Percentiles rank a stretch among this genome's conserved stretches.
These are phyloP conservation scores for Phyllosticta ampelicida DNA, from an alignment of 2,329 filamentous ascomycete genomes.

Conservation along the genomic window DNA sequence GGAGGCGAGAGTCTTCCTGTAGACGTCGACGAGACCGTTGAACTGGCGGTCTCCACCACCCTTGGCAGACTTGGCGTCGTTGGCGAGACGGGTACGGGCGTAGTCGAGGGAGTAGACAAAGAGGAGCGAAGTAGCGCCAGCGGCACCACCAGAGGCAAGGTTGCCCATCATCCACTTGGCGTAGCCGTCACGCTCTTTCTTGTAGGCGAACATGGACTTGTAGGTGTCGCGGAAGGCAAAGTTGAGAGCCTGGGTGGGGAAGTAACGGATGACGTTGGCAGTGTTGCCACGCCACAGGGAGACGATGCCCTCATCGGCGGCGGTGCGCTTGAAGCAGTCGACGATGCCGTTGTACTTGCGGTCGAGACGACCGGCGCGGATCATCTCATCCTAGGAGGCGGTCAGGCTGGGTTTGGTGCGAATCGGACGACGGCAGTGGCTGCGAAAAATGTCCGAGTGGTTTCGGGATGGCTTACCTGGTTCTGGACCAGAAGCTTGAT, in stretches of 20 bases:
- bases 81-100: slow-evolving; percentile 99
- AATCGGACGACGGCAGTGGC: not conserved
- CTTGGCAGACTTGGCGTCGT: slow-evolving; percentile 99
- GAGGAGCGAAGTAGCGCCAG: slow-evolving; percentile 98
- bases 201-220: slow-evolving; percentile 99
- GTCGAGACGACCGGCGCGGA: slow-evolving; percentile 96
- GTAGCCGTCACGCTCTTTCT: slow-evolving; percentile 99
- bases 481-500: slow-evolving; percentile 99
- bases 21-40: slow-evolving; percentile 99
- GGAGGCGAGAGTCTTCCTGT: slow-evolving; percentile 98
- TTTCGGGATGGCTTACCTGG: slow-evolving; percentile 61
- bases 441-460: too few relatives aligned
- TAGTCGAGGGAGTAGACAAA: slow-evolving; percentile 99
- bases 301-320: slow-evolving; percentile 81
- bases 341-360: slow-evolving; percentile 87
- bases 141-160: slow-evolving; percentile 97
- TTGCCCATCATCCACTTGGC: slow-evolving; percentile 99
- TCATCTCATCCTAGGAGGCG: slow-evolving; percentile 83
- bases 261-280: slow-evolving; percentile 99
- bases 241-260: slow-evolving; percentile 99
- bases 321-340: slow-evolving; percentile 94
- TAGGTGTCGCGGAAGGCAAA: slow-evolving; percentile 99
- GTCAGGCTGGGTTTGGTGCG: slow-evolving; percentile 15
- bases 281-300: slow-evolving; percentile 99
- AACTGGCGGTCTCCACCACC: slow-evolving; percentile 96